Conservation (phyloP, 371 early-diverging fungal species). For the Funneliformis caledonium region DNA sequence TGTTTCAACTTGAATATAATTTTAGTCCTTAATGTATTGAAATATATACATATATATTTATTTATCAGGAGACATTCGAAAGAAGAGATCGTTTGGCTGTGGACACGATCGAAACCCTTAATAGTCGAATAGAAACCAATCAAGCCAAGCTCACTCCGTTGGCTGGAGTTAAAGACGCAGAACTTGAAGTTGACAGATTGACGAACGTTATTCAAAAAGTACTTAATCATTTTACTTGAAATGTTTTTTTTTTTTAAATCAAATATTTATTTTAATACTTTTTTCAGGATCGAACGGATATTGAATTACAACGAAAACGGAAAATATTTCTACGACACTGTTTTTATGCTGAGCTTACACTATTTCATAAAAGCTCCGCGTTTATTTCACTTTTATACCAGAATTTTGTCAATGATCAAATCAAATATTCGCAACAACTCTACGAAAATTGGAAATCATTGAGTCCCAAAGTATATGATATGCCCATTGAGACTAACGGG, state of each 20-base stretch:
- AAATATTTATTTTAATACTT: neutral
- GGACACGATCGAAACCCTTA: conserved; percentile 44
- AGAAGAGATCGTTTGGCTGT: conserved; percentile 44
- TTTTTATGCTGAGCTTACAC: conserved; percentile 47
- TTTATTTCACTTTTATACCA: conserved; percentile 66
- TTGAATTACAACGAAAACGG: conserved; percentile 46
- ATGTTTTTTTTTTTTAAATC: neutral
- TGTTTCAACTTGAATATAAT: neutral
- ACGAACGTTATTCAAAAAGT: conserved; percentile 51
- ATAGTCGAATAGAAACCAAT: conserved; percentile 49
- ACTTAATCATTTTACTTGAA: conserved; percentile 40
- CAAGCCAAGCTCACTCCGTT: conserved; percentile 46
- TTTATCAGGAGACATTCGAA: conserved; percentile 43
- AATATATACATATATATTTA: neutral
- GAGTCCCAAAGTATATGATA: conserved; percentile 54
- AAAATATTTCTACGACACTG: conserved; percentile 50
- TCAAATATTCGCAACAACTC: conserved; percentile 56
- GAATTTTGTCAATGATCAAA: conserved; percentile 61
- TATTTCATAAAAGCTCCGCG: conserved; percentile 56
- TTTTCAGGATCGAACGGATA: conserved; percentile 48
- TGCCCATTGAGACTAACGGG: conserved; percentile 49
- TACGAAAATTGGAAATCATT: conserved; percentile 65
- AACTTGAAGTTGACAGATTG: conserved; percentile 42
- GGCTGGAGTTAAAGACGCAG: conserved; percentile 38
- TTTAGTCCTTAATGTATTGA: neutral